These are phyloP conservation scores for Galerina sulciceps DNA, from an alignment of 768 basidiomycete genomes.

Conservation along the genomic window DNA sequence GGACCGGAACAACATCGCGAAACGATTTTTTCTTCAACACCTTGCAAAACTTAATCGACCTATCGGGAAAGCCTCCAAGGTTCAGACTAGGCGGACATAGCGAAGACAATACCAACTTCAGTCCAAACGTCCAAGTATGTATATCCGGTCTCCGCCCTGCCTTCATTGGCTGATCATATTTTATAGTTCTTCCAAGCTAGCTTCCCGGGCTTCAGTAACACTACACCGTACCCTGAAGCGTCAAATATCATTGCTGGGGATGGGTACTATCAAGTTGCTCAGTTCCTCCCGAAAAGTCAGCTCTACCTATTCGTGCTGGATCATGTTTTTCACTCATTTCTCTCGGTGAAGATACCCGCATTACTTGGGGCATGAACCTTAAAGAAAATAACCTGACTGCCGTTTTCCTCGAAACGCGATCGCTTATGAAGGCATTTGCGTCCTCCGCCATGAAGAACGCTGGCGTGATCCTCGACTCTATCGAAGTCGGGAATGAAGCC, in stretches of 20 bases:
- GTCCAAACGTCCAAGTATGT: conserved; percentile 47
- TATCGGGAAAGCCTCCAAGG: conserved; percentile 56
- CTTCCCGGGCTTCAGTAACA: conserved; percentile 52
- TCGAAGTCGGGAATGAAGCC: conserved; percentile 68
- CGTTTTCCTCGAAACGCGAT: conserved; percentile 48
- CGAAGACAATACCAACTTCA: conserved; percentile 63
- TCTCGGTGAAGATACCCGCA: conserved; percentile 49
- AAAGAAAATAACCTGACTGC: conserved; percentile 56
- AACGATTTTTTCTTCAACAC: conserved; percentile 67
- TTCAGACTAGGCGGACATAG: conserved; percentile 65
- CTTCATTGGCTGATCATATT: conserved; percentile 16
- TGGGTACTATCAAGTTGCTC: conserved; percentile 55
- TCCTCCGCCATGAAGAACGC: conserved; percentile 39
- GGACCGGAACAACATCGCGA: conserved; percentile 54
- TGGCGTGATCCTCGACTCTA: conserved; percentile 52
- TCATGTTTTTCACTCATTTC: neutral
- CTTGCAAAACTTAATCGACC: conserved; percentile 54
- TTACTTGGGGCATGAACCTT: conserved; percentile 73
- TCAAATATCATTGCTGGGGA: conserved; percentile 61
- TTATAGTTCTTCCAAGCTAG: conserved; percentile 43
- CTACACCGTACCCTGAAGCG: conserved; percentile 71
- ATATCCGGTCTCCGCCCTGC: neutral
- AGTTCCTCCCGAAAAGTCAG: conserved; percentile 54
- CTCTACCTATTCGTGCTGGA: conserved; percentile 1
- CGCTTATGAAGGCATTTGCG: conserved; percentile 54